Conservation (phyloP, 306 rosid species). For the Sphenostylis stenocarpa region DNA sequence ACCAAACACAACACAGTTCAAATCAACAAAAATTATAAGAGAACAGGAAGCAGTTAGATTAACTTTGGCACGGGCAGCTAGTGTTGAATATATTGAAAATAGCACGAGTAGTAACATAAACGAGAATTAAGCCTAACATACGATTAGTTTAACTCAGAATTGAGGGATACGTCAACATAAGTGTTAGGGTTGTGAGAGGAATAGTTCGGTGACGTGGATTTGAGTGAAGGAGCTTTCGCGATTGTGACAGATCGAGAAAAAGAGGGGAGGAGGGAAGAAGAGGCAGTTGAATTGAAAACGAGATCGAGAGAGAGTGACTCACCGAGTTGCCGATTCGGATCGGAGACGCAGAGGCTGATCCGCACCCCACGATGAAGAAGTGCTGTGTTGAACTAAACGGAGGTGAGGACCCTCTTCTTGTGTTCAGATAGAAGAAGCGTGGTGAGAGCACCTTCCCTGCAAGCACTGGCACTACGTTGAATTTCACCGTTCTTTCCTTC, state of each 20-base stretch:
- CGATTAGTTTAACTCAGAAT: not conserved
- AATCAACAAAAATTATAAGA: not conserved
- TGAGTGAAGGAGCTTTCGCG: not conserved
- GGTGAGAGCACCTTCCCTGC: conserved; percentile 8
- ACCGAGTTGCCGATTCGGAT: conserved; percentile 41
- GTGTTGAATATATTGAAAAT: not conserved
- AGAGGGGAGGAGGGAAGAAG: not conserved
- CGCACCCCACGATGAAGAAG: not conserved
- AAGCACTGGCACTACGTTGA: not conserved
- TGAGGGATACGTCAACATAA: not conserved
- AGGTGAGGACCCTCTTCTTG: not conserved
- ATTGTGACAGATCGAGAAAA: conserved; percentile 24
- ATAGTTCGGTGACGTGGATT: not conserved
- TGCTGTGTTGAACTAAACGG: not conserved
- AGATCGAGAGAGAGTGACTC: conserved; percentile 32
- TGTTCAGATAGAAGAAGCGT: not conserved
- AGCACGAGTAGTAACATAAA: not conserved
- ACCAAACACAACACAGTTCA: conserved; percentile 17
- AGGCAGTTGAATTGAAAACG: conserved; percentile 23
- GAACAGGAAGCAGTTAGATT: not conserved
- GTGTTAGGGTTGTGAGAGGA: conserved; percentile 24
- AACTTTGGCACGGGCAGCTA: not conserved
- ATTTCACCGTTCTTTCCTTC: not conserved
- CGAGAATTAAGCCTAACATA: not conserved
- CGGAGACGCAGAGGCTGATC: conserved; percentile 29